A percentile compares a stretch with the other conserved stretches of the same genome.
These are phyloP conservation scores for Musa itinerans DNA, from an alignment of 176 grass and related monocot species.

Conservation along the genomic window DNA sequence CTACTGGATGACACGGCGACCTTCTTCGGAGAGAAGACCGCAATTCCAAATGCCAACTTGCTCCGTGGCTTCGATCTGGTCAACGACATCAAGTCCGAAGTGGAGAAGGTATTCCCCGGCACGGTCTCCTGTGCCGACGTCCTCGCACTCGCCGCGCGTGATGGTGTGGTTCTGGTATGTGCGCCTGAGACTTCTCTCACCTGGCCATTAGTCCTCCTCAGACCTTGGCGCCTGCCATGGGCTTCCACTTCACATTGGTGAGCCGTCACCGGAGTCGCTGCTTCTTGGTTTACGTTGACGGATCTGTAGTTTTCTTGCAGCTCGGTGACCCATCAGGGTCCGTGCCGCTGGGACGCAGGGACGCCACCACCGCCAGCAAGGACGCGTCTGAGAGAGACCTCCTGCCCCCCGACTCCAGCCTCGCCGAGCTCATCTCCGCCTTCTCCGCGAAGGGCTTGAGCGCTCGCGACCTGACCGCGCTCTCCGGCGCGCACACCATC, in stretches of 20 bases:
- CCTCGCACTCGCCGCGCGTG: not conserved
- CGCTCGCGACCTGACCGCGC: not conserved
- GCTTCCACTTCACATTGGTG: too few relatives aligned
- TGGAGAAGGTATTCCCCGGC: slow-evolving; percentile 30
- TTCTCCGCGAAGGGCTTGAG: not conserved
- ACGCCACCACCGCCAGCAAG: not conserved
- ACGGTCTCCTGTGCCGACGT: slow-evolving; percentile 23
- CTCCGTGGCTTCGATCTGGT: slow-evolving; percentile 40
- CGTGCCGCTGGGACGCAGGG: not conserved
- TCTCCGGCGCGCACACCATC: not conserved
- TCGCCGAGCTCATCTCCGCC: not conserved
- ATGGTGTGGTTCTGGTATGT: not conserved
- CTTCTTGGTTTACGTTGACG: too few relatives aligned
- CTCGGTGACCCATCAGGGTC: not conserved
- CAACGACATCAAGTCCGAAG: slow-evolving; percentile 44
- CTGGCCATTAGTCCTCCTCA: too few relatives aligned
- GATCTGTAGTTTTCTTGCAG: not conserved
- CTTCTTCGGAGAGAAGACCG: slow-evolving; percentile 42
- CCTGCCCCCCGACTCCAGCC: not conserved
- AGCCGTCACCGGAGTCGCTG: too few relatives aligned
- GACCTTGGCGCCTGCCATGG: too few relatives aligned
- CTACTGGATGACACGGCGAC: slow-evolving; percentile 49
- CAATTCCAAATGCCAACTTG: slow-evolving; percentile 37
- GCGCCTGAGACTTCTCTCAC: too few relatives aligned
- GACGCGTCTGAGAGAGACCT: not conserved